Conservation (phyloP, 169 alveolate species). For the Plasmodium chabaudi region DNA sequence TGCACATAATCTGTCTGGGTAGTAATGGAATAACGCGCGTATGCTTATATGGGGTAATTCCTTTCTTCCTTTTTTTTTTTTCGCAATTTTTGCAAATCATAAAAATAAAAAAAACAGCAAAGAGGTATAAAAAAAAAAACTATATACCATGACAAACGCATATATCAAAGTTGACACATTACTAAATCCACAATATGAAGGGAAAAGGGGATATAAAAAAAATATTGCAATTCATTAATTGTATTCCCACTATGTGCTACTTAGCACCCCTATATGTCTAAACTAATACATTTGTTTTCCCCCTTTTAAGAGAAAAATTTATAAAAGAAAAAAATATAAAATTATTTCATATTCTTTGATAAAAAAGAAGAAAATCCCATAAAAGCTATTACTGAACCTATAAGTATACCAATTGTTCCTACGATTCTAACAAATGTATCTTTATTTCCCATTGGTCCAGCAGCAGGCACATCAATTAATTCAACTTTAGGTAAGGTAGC, state of each 20-base stretch:
- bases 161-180: no score
- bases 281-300: no score
- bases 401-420: constrained; percentile 88
- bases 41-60: background rate
- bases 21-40: background rate
- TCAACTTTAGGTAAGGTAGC: constrained; percentile 85
- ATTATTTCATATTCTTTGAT: constrained; percentile 47
- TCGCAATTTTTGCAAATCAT: background rate
- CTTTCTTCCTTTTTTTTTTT: background rate
- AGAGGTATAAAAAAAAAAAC: no score
- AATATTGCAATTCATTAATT: no score
- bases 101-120: background rate
- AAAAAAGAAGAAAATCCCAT: constrained; percentile 45
- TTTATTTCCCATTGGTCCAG: constrained; percentile 85
- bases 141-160: no score
- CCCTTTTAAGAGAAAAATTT: background rate
- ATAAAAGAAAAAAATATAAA: constrained; percentile 14
- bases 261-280: no score
- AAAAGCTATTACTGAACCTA: constrained; percentile 78
- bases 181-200: no score
- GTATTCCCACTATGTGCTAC: no score
- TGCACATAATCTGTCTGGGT: background rate
- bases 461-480: constrained; percentile 84
- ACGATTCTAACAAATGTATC: constrained; percentile 88
- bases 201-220: no score